Evolutionary conservation across 345 rosid species (phyloP).

Genomic region (Populus alba): DNA sequence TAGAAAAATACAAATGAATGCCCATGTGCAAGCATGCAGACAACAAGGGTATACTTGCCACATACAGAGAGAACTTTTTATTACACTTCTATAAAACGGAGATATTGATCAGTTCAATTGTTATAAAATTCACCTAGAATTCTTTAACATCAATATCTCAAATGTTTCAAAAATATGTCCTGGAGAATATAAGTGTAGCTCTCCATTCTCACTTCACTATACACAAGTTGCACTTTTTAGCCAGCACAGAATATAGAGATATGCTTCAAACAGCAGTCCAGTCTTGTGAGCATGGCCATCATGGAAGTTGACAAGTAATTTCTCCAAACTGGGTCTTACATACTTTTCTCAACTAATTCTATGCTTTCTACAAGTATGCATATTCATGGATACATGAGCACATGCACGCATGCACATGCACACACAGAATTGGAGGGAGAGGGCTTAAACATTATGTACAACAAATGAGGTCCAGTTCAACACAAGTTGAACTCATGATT

Average conservation of each 20-base stretch:
- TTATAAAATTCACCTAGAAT: not conserved
- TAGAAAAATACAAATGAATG: not conserved
- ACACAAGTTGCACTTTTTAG: not conserved
- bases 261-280: not conserved
- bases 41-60: not conserved
- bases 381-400: not conserved
- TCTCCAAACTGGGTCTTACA: not conserved
- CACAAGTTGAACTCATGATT: not conserved
- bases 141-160: not conserved
- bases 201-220: not conserved
- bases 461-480: not conserved
- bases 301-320: not conserved
- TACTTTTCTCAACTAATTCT: not conserved
- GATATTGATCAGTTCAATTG: not conserved
- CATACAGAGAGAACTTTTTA: not conserved
- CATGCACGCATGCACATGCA: not conserved
- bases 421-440: not conserved
- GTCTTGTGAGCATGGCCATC: not conserved
- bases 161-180: not conserved
- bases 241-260: not conserved
- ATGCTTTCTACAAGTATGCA: not conserved
- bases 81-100: not conserved
- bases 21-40: not conserved
- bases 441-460: not conserved
- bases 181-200: not conserved